These are phyloP conservation scores for Calonectria multiphialidica DNA, from an alignment of 2,329 filamentous ascomycete genomes.

Conservation along the genomic window DNA sequence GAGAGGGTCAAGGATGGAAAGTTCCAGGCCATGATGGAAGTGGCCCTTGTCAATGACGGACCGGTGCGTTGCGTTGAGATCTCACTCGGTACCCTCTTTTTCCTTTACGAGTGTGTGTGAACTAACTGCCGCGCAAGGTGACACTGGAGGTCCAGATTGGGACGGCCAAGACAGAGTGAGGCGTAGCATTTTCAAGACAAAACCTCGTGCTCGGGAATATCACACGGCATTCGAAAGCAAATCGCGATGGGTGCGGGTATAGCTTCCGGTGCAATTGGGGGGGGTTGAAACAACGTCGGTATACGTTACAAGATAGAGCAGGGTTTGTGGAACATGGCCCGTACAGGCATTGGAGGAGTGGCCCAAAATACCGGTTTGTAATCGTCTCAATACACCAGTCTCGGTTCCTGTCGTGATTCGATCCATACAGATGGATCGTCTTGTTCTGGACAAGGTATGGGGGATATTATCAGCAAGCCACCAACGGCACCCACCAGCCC, in stretches of 20 bases:
- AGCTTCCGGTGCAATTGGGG: background rate
- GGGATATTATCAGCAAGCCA: conserved; percentile 20
- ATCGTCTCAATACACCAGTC: conserved; percentile 3
- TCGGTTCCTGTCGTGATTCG: background rate
- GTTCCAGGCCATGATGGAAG: conserved; percentile 99
- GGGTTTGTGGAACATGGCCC: conserved; percentile 1
- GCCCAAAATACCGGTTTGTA: conserved; percentile 1
- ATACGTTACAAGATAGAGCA: background rate
- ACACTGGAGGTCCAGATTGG: conserved; percentile 24
- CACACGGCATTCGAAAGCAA: background rate
- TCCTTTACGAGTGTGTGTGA: background rate
- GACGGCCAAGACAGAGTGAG: conserved; percentile 10
- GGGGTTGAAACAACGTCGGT: conserved; percentile 1
- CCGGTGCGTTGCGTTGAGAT: conserved; percentile 61
- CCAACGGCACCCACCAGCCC: conserved; percentile 16
- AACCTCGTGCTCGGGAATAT: background rate
- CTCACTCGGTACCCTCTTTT: background rate
- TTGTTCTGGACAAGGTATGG: conserved; percentile 5
- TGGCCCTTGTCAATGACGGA: conserved; percentile 89
- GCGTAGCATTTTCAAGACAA: conserved; percentile 4
- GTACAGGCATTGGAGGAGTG: background rate
- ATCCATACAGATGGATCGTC: background rate
- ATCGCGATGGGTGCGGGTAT: background rate
- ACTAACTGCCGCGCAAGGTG: conserved; percentile 17
- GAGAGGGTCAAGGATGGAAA: conserved; percentile 93